Percentiles rank a stretch among this genome's conserved stretches.
These are phyloP conservation scores for Colletotrichum sublineola DNA, from an alignment of 2,329 filamentous ascomycete genomes.

Conservation along the genomic window DNA sequence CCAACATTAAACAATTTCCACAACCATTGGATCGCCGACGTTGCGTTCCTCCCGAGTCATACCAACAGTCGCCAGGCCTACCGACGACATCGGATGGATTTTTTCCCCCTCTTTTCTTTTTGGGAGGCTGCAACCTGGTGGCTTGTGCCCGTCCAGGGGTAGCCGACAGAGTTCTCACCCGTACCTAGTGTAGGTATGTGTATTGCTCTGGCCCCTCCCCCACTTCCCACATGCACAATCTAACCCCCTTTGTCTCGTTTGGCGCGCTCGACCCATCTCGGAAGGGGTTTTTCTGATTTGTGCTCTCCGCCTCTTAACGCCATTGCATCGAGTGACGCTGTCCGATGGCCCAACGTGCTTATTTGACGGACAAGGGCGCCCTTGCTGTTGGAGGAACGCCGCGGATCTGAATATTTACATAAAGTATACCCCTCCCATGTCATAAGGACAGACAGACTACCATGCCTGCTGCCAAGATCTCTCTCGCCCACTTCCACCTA, in stretches of 20 bases:
- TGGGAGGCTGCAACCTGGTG: slow-evolving; percentile 29
- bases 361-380: slow-evolving; percentile 14
- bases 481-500: slow-evolving; percentile 8
- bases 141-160: neutral
- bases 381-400: slow-evolving; percentile 31
- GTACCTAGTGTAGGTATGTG: no score
- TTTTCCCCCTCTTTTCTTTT: neutral
- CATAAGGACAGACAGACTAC: no score
- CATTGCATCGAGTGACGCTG: slow-evolving; percentile 32
- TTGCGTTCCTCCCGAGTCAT: slow-evolving; percentile 35
- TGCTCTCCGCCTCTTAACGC: neutral
- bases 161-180: neutral
- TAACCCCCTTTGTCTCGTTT: slow-evolving; percentile 7
- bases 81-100: neutral
- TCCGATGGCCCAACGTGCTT: neutral
- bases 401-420: slow-evolving; percentile 12
- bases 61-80: neutral
- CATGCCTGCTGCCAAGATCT: neutral
- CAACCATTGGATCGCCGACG: slow-evolving; percentile 20
- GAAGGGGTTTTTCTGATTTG: slow-evolving; percentile 9
- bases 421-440: no score
- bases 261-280: slow-evolving; percentile 19
- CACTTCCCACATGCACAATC: neutral
- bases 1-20: slow-evolving; percentile 33
- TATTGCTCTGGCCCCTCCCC: neutral